Base-by-base conservation (phyloP, 1,139 yeast species). In the Kurtzmaniella quercitrusa region DNA sequence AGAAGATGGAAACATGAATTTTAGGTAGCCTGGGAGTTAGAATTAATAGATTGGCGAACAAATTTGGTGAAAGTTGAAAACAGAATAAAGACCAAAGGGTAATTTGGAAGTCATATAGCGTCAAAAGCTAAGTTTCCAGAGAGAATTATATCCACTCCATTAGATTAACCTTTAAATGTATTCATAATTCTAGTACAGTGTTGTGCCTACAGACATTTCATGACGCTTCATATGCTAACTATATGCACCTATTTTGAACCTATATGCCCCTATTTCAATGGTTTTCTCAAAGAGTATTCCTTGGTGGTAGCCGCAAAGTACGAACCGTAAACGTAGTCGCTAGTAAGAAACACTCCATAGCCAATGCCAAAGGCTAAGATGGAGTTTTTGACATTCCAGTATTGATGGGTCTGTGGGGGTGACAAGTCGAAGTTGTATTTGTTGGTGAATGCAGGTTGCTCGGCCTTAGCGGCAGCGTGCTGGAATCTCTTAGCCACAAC, bases 391-490 rank as follows among this genome's bases (percentile, higher is more conserved):
- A 57, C 55, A 55, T 66, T 68, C 78, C 78, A 72, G 60, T 71
- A 72, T 51, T 66, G 69, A 50, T 72, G 78, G 38, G 70, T 72
- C 45, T 71, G 77, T 35, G 78, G 78, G 35, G 77, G 77, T 48
- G 60, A 61, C 49, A 63, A 64, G 55, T 72, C 65, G 60, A 72
- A 72, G 54, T 68, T 65, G 58, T 61, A 56, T 50, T 69, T 71
- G 61, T 72, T 72, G 56, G 57, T 65, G 63, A 72, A 72, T 11
- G 70, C 47, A 17, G 63, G 49, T 41, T 59, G 57, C 14, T 53
- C 46, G n/a, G 54, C 38, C 5, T 62, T 44, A 5, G 57, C 45
- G 18, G 63, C 55, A 38, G 55, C 51, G 41, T 65, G 61, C 51
- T 69, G 68, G 52, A 66, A 61, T 55, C 73, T 60, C 50, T 61